Evolutionary conservation across 2,329 filamentous ascomycete species (phyloP).

Genomic region (Fusarium sp.): DNA sequence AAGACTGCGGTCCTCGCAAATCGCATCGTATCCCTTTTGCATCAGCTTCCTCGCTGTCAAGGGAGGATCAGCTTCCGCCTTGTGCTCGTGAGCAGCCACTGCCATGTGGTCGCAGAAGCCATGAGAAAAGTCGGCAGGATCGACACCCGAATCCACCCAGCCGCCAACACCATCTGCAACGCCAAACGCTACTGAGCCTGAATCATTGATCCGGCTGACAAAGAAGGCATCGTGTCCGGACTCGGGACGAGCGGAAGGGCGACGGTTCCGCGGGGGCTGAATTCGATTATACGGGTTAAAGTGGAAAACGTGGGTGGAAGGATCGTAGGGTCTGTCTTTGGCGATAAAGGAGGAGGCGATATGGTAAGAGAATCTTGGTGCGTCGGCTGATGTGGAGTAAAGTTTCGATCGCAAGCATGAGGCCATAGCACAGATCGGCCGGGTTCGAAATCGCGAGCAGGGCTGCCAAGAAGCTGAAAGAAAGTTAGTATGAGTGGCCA

Average conservation of each 20-base stretch:
- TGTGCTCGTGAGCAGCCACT: slow-evolving; percentile 72
- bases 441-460: slow-evolving; percentile 13
- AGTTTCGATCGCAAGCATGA: slow-evolving; percentile 33
- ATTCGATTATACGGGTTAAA: slow-evolving; percentile 75
- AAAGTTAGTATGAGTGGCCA: slow-evolving; percentile 20
- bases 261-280: slow-evolving; percentile 57
- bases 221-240: slow-evolving; percentile 98
- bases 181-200: slow-evolving; percentile 81
- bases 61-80: slow-evolving; percentile 50
- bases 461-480: slow-evolving; percentile 28
- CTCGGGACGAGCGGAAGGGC: slow-evolving; percentile 67
- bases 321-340: slow-evolving; percentile 77
- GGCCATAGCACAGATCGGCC: slow-evolving; percentile 29
- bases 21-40: slow-evolving; percentile 84
- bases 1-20: slow-evolving; percentile 79
- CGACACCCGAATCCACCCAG: slow-evolving; percentile 92
- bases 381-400: slow-evolving; percentile 41
- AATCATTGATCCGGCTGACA: slow-evolving; percentile 80
- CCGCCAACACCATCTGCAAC: slow-evolving; percentile 96
- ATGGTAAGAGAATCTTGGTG: slow-evolving; percentile 70
- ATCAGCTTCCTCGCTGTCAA: slow-evolving; percentile 78
- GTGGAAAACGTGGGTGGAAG: slow-evolving; percentile 76
- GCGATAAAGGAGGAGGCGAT: slow-evolving; percentile 81
- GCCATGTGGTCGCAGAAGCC: slow-evolving; percentile 95
- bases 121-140: slow-evolving; percentile 95